Evolutionary conservation across 352 stramenopile species (phyloP), one percentile per base, ranked within the genome.

Genomic region (Phytophthora quininea): DNA sequence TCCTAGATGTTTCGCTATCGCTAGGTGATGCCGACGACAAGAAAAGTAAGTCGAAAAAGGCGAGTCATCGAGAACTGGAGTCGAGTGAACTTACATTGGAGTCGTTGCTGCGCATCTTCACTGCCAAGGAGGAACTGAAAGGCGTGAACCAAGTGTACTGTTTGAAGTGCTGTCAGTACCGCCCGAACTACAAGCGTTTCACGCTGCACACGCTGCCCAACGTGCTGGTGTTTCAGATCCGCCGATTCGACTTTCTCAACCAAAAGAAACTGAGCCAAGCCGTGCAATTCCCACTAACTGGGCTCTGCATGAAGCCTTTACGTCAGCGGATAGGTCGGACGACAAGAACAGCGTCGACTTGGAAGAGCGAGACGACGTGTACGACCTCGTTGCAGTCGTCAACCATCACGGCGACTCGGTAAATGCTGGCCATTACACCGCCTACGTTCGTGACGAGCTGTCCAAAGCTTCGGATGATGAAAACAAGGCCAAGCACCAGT

Each of bases 211-310:
- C 66, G 24, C 64, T 91, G 1, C 87, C 87, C 5, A 90, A 90
- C 32, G 70, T 91, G 43, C 79, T 95, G 4, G 82, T 92, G 10
- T 64, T 95, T 30, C 87, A 95, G 48, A 79, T 95, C 32, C 86
- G 89, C 35, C 87, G 87, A 35, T 68, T 93, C 42, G 86, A 92
- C 54, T 91, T 89, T 37, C 79, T 82, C 58, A 77, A 77, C 14
- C 80, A 90, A 56, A 76, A 24, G 19, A 93, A 93, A 61, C 58
- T 86, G 32, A 50, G 58, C 30, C 61, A 77, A n/a, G 71, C 69
- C 19, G 82, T 92, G 7, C 42, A 68, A 31, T 92, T 92, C 45
- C 84, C 84, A 1, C 67, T 90, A 10, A 63, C 62, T 5, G 57
- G 78, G 0, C 58, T 80, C 29, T 71, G 80, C 38, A 77, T 90